Base-by-base conservation (phyloP, 2,329 filamentous ascomycete genomes). In the Pseudodiploospora longispora region DNA sequence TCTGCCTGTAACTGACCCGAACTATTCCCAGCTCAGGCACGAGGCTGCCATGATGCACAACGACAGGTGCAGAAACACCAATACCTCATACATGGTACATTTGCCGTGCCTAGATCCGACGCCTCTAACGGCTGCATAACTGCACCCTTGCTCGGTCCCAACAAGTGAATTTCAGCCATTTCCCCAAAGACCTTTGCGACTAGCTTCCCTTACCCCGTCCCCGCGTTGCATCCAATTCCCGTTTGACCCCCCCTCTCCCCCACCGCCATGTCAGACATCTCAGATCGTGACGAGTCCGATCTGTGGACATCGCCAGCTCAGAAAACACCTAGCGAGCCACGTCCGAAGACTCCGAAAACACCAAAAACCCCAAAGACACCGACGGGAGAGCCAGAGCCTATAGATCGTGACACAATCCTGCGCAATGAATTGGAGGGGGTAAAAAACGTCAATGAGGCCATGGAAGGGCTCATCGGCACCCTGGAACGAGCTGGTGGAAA, bases 401-500 rank as follows among this genome's bases (percentile, higher is more conserved):
- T 60, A 30, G 82, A 84, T 50, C 83, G 86, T 38, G 87, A 95
- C 50, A 80, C 80, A 2, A 76, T 80, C 10, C 70, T 98, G 54
- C 82, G 78, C 10, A 81, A 77, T 44, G 93, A 98, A 65, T 70
- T 97, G 29, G 82, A 89, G 50, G 85, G 83, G 39, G 82, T 98
- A 30, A 81, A 84, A 47, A 84, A 84, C 54, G 86, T 97, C 60
- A 98, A 98, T 65, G 76, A 82, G 54, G 83, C 89, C 35, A 87
- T 98, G 48, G 88, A 96, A 61, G 79, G 78, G 27, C 80, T 90
- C 29, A 76, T 89, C 28, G 74, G 76, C 30, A 87, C 83, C 36
- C 69, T 93, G 27, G 78, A 85, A 53, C 79, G 80, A 50, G 82
- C 85, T 27, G 83, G 80, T 57, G 77, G 75, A 44, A 90, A 90